A percentile compares a stretch with the other conserved stretches of the same genome.
phyloP scores from a whole-genome alignment of 2,329 filamentous ascomycete species.

The Tolypocladium ophioglossoides region DNA sequence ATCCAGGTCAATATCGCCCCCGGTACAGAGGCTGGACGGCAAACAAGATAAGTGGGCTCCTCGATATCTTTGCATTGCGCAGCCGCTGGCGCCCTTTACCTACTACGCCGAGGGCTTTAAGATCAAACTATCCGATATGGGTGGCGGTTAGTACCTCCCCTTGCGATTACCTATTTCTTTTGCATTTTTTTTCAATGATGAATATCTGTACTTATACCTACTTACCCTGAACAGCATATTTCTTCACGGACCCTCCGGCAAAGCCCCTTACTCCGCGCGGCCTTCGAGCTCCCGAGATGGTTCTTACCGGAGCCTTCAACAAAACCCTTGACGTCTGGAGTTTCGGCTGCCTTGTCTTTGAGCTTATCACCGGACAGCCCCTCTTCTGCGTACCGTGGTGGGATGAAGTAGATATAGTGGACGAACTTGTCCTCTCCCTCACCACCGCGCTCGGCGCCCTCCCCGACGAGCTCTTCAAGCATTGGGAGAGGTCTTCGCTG shows the following conservation, averaged over 20 bases:
- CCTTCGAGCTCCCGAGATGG: slow-evolving; percentile 16
- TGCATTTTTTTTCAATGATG: background rate
- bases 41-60: slow-evolving; percentile 18
- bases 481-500: slow-evolving; percentile 14
- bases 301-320: slow-evolving; percentile 12
- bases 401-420: slow-evolving; percentile 11
- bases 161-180: background rate
- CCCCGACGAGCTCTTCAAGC: slow-evolving; percentile 8
- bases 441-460: slow-evolving; percentile 10
- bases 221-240: slow-evolving; percentile 10
- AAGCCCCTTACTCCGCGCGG: slow-evolving; percentile 12
- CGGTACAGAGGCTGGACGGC: slow-evolving; percentile 17
- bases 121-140: slow-evolving; percentile 20
- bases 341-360: slow-evolving; percentile 20
- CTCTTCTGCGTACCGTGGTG: slow-evolving; percentile 13
- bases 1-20: slow-evolving; percentile 12
- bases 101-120: slow-evolving; percentile 12
- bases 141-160: slow-evolving; percentile 14
- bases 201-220: background rate
- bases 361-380: slow-evolving; percentile 17
- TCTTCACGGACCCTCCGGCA: slow-evolving; percentile 13
- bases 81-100: slow-evolving; percentile 13
- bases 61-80: slow-evolving; percentile 17
- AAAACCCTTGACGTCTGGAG: slow-evolving; percentile 17
- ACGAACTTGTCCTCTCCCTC: slow-evolving; percentile 11